phyloP scores from a whole-genome alignment of 2,329 filamentous ascomycete species.

The Aspergillus fumigatiaffinis region DNA sequence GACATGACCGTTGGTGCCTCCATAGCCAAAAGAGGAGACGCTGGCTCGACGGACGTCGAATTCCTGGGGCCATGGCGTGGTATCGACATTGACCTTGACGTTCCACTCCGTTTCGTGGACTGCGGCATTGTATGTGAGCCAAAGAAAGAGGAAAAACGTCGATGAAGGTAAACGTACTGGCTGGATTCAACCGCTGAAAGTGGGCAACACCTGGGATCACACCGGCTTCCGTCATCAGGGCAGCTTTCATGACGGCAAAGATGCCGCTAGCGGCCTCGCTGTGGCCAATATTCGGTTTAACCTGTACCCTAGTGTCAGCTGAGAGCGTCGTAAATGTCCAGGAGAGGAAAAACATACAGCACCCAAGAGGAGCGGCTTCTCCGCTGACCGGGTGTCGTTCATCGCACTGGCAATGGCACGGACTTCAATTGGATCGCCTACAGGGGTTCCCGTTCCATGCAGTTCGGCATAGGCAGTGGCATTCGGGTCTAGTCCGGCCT shows the following conservation, averaged over 20 bases:
- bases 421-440: conserved; percentile 8
- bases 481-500: not conserved
- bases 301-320: no score
- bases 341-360: no score
- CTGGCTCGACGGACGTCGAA: conserved; percentile 32
- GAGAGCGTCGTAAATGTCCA: no score
- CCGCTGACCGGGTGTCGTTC: conserved; percentile 25
- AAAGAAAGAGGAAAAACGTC: not conserved
- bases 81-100: no score
- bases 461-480: conserved; percentile 5
- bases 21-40: conserved; percentile 46
- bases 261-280: conserved; percentile 32
- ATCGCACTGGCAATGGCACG: not conserved
- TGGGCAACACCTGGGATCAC: conserved; percentile 28
- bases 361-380: no score
- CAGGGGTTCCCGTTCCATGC: conserved; percentile 9
- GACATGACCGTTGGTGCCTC: conserved; percentile 35
- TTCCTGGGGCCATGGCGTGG: conserved; percentile 16
- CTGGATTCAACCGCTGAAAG: conserved; percentile 25
- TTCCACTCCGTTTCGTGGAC: conserved; percentile 15
- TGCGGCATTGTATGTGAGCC: not conserved
- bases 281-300: conserved; percentile 32
- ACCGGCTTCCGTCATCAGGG: conserved; percentile 39
- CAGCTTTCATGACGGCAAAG: conserved; percentile 30
- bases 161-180: conserved; percentile 9